Percentiles rank a stretch among this genome's conserved stretches.
Conservation (phyloP, 1,284 basidiomycete species). For the Pseudozyma hubeiensis region DNA sequence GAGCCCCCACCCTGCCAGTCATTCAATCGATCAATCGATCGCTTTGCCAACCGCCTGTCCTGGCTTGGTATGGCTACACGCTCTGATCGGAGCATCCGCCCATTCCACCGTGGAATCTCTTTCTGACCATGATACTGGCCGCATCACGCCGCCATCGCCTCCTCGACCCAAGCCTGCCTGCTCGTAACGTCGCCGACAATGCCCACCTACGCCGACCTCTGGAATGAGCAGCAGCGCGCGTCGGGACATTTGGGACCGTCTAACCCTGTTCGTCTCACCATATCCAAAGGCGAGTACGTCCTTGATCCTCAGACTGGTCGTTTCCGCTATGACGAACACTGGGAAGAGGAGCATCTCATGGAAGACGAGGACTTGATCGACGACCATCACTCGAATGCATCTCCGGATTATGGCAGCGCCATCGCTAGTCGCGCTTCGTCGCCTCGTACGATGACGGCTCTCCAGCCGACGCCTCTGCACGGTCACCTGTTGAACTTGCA, state of each 20-base stretch:
- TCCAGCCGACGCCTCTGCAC: constrained; percentile 11
- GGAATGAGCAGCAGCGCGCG: constrained; percentile 34
- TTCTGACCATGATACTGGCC: not conserved
- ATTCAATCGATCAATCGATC: not conserved
- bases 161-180: not conserved
- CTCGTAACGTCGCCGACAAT: constrained; percentile 5
- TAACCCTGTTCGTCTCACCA: constrained; percentile 46
- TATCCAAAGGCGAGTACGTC: constrained; percentile 48
- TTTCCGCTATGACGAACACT: constrained; percentile 42
- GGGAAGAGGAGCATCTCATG: constrained; percentile 55
- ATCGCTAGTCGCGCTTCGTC: constrained; percentile 12
- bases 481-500: not conserved
- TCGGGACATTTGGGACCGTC: constrained; percentile 31
- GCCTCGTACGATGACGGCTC: constrained; percentile 8
- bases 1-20: not conserved
- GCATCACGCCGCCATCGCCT: not conserved
- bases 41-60: too few relatives aligned
- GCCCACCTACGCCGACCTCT: constrained; percentile 52
- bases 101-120: not conserved
- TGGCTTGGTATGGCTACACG: not conserved
- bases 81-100: not conserved
- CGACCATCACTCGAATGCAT: not conserved
- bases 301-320: constrained; percentile 16
- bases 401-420: not conserved
- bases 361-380: constrained; percentile 30